Conservation (phyloP, 768 basidiomycete genomes). For the Collybia sordida region DNA sequence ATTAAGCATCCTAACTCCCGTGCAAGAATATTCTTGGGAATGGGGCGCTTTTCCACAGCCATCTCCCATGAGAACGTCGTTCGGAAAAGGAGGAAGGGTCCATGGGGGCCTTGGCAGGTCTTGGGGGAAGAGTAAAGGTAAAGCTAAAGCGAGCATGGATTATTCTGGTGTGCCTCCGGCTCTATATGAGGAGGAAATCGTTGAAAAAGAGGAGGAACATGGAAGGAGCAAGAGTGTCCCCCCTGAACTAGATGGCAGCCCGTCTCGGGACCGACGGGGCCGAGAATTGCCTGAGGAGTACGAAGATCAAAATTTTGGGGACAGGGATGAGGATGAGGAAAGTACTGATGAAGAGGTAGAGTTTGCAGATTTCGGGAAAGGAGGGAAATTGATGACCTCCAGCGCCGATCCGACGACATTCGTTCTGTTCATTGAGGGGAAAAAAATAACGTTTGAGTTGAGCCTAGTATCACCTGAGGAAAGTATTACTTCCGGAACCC, state of each 20-base stretch:
- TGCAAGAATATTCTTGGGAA: slow-evolving; percentile 88
- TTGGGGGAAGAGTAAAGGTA: slow-evolving; percentile 27
- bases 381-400: slow-evolving; percentile 58
- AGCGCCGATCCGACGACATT: slow-evolving; percentile 63
- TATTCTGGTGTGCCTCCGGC: slow-evolving; percentile 3
- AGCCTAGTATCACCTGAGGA: slow-evolving; percentile 49
- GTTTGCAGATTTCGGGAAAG: slow-evolving; percentile 37
- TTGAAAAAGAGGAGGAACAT: slow-evolving; percentile 21
- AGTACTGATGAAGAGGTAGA: slow-evolving; percentile 17
- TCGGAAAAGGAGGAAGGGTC: slow-evolving; percentile 44
- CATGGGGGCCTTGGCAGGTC: slow-evolving; percentile 21
- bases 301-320: slow-evolving; percentile 6
- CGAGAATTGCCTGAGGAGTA: slow-evolving; percentile 26
- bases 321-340: slow-evolving; percentile 24
- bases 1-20: slow-evolving; percentile 15
- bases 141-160: slow-evolving; percentile 14
- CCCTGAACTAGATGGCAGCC: slow-evolving; percentile 47
- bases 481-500: slow-evolving; percentile 14
- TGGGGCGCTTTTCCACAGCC: slow-evolving; percentile 90
- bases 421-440: slow-evolving; percentile 61
- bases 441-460: slow-evolving; percentile 68
- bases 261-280: slow-evolving; percentile 24
- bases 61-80: slow-evolving; percentile 60
- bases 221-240: slow-evolving; percentile 60
- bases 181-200: slow-evolving; percentile 26